Conservation (phyloP, 2,329 filamentous ascomycete species). For the Calonectria naviculata region DNA sequence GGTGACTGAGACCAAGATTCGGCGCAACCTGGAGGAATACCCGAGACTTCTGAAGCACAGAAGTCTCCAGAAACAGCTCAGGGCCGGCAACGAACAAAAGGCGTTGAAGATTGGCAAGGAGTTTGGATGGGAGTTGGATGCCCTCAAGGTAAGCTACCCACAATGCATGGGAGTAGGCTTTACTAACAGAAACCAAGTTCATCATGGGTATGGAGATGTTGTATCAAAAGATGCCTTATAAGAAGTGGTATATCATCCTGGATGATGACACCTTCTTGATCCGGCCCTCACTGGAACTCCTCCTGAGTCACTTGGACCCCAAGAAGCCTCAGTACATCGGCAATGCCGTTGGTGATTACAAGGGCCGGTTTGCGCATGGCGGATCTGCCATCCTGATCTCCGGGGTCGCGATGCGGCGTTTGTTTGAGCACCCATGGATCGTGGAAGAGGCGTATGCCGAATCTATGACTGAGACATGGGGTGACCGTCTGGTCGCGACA, state of each 20-base stretch:
- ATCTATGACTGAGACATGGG: constrained; percentile 63
- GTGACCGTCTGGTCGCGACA: constrained; percentile 64
- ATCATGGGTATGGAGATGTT: constrained; percentile 65
- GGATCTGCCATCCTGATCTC: constrained; percentile 66
- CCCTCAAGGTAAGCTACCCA: constrained; percentile 55
- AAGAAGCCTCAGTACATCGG: constrained; percentile 62
- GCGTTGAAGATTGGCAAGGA: constrained; percentile 50
- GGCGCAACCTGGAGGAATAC: constrained; percentile 40
- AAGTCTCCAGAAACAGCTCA: constrained; percentile 51
- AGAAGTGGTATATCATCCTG: constrained; percentile 69
- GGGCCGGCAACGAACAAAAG: constrained; percentile 49
- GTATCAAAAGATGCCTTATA: constrained; percentile 60
- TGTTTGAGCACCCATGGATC: constrained; percentile 56
- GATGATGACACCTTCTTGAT: constrained; percentile 70
- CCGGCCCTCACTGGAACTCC: constrained; percentile 57
- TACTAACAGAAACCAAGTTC: constrained; percentile 52
- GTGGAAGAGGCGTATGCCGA: constrained; percentile 57
- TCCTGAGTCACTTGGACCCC: constrained; percentile 62
- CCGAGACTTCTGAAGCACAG: constrained; percentile 55
- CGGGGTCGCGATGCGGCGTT: constrained; percentile 57
- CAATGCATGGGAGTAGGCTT: neutral
- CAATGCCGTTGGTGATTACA: constrained; percentile 68
- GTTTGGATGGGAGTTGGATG: constrained; percentile 62
- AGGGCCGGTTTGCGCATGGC: constrained; percentile 66
- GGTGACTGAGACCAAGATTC: constrained; percentile 46